Evolutionary conservation across 257 asterid species (phyloP).

Genomic region (Osmanthus fragrans): DNA sequence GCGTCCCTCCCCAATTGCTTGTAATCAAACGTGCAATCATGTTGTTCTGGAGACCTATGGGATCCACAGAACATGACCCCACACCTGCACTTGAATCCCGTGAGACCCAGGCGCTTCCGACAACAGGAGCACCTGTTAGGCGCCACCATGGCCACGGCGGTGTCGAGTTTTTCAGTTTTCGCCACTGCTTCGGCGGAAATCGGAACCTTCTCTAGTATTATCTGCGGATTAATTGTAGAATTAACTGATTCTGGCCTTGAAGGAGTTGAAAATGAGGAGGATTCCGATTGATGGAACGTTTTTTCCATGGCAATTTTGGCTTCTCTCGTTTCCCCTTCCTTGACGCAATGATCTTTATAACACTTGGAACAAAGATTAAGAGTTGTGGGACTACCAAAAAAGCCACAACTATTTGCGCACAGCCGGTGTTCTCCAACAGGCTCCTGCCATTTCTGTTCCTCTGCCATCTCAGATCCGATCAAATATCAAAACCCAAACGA

Average conservation of each 20-base stretch:
- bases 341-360: constrained; percentile 40
- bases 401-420: constrained; percentile 62
- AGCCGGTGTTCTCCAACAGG: constrained; percentile 38
- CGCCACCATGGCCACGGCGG: neutral
- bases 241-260: neutral
- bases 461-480: constrained; percentile 37
- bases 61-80: constrained; percentile 49
- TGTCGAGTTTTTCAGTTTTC: neutral
- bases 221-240: neutral
- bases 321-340: constrained; percentile 33
- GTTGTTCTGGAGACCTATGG: constrained; percentile 54
- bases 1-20: constrained; percentile 41
- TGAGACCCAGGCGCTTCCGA: constrained; percentile 42
- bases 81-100: constrained; percentile 53
- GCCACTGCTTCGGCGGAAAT: neutral
- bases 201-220: neutral
- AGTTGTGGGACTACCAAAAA: constrained; percentile 61
- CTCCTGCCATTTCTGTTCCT: constrained; percentile 57
- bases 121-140: constrained; percentile 43
- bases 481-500: neutral
- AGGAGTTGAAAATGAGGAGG: constrained; percentile 10
- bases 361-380: constrained; percentile 59
- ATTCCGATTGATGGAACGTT: constrained; percentile 21
- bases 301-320: constrained; percentile 36
- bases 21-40: constrained; percentile 47